Evolutionary conservation across 1,284 basidiomycete species (phyloP).

Genomic region (Neolentinus lepideus): DNA sequence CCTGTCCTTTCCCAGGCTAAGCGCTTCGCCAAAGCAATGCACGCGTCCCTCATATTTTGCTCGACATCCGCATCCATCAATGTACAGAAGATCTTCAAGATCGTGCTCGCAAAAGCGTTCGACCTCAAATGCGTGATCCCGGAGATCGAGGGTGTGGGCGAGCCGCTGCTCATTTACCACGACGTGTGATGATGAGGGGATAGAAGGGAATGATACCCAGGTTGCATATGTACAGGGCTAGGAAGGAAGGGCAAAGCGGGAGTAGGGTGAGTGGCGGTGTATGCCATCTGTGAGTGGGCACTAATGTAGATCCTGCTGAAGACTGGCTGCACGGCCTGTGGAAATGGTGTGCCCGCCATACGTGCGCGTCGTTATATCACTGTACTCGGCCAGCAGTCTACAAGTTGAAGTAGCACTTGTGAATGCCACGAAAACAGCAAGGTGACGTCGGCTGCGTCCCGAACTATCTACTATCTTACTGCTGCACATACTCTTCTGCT

Average conservation of each 20-base stretch:
- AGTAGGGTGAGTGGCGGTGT: not conserved
- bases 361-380: not conserved
- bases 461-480: not conserved
- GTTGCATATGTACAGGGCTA: not conserved
- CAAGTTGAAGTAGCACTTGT: not conserved
- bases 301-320: too few species aligned
- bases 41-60: slow-evolving; percentile 96
- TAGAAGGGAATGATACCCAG: not conserved
- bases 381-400: not conserved
- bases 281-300: not conserved
- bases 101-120: slow-evolving; percentile 85
- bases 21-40: slow-evolving; percentile 97
- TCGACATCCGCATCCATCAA: slow-evolving; percentile 98
- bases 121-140: slow-evolving; percentile 94
- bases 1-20: slow-evolving; percentile 55
- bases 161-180: slow-evolving; percentile 88
- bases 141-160: slow-evolving; percentile 91
- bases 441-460: not conserved
- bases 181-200: slow-evolving; percentile 56
- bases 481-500: not conserved
- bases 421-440: not conserved
- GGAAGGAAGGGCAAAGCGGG: not conserved
- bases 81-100: slow-evolving; percentile 99
- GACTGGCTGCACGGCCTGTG: not conserved
- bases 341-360: not conserved